Evolutionary conservation across 2,329 filamentous ascomycete species (phyloP).

Genomic region (Penicillium crustosum): DNA sequence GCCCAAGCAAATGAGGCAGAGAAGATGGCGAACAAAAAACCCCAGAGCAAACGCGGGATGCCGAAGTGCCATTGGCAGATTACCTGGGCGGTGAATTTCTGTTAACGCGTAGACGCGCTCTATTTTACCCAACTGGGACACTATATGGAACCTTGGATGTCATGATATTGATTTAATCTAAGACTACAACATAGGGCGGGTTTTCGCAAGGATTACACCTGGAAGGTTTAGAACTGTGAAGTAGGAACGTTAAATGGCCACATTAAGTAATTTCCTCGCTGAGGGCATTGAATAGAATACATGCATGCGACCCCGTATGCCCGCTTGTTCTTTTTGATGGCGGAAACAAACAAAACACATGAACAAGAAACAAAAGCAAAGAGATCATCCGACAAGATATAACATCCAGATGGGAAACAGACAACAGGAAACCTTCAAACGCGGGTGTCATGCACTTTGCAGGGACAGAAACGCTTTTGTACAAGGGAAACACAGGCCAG

Average conservation of each 20-base stretch:
- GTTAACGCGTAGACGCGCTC: conserved; percentile 25
- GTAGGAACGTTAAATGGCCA: conserved; percentile 9
- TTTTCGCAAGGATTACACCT: not conserved
- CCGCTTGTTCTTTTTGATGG: conserved; percentile 1
- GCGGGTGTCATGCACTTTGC: conserved; percentile 16
- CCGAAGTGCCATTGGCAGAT: conserved; percentile 12
- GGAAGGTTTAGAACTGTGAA: not conserved
- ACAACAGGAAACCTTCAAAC: conserved; percentile 14
- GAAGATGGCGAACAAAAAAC: conserved; percentile 13
- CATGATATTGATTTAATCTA: not conserved
- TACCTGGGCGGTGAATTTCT: conserved; percentile 15
- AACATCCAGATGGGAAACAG: conserved; percentile 14
- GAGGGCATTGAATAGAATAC: conserved; percentile 31
- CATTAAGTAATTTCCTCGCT: conserved; percentile 26
- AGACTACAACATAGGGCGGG: not conserved
- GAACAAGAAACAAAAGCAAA: conserved; percentile 16
- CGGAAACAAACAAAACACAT: conserved; percentile 10
- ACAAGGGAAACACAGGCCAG: conserved; percentile 24
- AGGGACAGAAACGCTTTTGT: conserved; percentile 34
- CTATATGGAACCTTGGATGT: not conserved
- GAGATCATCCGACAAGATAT: conserved; percentile 14
- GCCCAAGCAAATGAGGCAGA: not conserved
- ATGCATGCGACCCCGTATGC: conserved; percentile 22
- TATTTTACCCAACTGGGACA: conserved; percentile 23
- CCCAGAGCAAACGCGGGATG: conserved; percentile 16